A percentile compares a stretch with the other conserved stretches of the same genome.
phyloP scores from a whole-genome alignment of 2,329 filamentous ascomycete genomes.

The Cladophialophora bantiana region DNA sequence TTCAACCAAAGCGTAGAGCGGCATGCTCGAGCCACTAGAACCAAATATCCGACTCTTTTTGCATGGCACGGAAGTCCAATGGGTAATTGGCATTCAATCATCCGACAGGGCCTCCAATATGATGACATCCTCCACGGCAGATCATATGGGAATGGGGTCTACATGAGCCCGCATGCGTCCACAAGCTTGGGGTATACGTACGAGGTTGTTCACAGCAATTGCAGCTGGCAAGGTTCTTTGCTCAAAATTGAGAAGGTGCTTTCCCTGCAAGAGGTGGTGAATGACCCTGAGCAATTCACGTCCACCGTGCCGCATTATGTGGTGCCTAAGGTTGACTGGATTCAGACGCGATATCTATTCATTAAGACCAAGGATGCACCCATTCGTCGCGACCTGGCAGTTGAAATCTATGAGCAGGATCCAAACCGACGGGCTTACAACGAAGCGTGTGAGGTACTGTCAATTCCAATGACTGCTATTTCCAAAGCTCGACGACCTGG shows the following conservation, averaged over 20 bases:
- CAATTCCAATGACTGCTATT: slow-evolving; percentile 61
- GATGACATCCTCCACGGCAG: slow-evolving; percentile 69
- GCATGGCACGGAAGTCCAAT: slow-evolving; percentile 84
- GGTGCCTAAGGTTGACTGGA: slow-evolving; percentile 79
- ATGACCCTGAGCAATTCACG: slow-evolving; percentile 69
- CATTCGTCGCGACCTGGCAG: slow-evolving; percentile 10
- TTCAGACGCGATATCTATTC: slow-evolving; percentile 86
- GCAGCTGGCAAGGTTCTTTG: slow-evolving; percentile 71
- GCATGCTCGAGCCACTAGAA: slow-evolving; percentile 47
- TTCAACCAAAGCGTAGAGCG: slow-evolving; percentile 70
- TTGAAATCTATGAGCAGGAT: slow-evolving; percentile 41
- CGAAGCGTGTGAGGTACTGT: slow-evolving; percentile 46
- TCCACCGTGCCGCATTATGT: slow-evolving; percentile 69
- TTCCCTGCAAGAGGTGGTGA: slow-evolving; percentile 85
- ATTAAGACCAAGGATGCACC: slow-evolving; percentile 51
- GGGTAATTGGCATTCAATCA: slow-evolving; percentile 87
- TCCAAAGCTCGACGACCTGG: slow-evolving; percentile 53
- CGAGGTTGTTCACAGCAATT: slow-evolving; percentile 29
- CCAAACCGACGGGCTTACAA: slow-evolving; percentile 51
- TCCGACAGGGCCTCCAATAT: slow-evolving; percentile 81
- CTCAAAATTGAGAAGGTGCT: slow-evolving; percentile 67
- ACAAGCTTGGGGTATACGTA: slow-evolving; percentile 64
- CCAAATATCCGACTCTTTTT: slow-evolving; percentile 73
- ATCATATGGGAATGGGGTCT: slow-evolving; percentile 79
- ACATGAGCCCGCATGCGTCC: slow-evolving; percentile 70